Evolutionary conservation across 441 rosid genomes (phyloP).

Genomic region (Breynia disticha): DNA sequence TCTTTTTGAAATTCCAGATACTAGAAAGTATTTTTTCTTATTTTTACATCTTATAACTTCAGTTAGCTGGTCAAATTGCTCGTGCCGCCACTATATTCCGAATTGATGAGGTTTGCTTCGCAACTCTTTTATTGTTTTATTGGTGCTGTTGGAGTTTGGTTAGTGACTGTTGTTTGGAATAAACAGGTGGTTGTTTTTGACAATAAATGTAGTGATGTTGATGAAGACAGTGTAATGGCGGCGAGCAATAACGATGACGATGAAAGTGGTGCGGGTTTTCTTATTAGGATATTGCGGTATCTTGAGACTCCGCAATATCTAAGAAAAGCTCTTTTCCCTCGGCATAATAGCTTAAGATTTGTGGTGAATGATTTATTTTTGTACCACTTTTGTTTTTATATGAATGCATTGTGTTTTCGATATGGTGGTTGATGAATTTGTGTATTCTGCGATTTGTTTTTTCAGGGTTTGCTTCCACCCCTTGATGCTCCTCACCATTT

Average conservation of each 20-base stretch:
- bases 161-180: background rate
- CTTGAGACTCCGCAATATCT: constrained; percentile 93
- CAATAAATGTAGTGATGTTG: constrained; percentile 34
- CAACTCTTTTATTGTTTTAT: background rate
- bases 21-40: background rate
- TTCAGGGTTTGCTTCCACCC: constrained; percentile 88
- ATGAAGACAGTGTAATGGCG: constrained; percentile 18
- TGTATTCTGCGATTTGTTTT: constrained; percentile 2
- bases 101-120: constrained; percentile 2
- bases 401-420: constrained; percentile 3
- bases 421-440: constrained; percentile 1
- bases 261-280: constrained; percentile 77
- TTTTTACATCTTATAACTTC: constrained; percentile 7
- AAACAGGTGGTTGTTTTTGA: constrained; percentile 83
- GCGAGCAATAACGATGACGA: constrained; percentile 28
- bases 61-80: constrained; percentile 93
- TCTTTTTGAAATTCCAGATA: background rate
- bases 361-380: constrained; percentile 40
- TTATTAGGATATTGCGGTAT: constrained; percentile 67
- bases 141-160: background rate
- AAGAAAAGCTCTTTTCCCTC: constrained; percentile 78
- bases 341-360: constrained; percentile 63
- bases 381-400: background rate
- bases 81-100: constrained; percentile 86
- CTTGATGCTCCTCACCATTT: constrained; percentile 98